A percentile compares a stretch with the other conserved stretches of the same genome.
These are phyloP conservation scores for Fraxinus baroniana DNA, from an alignment of 305 asterid species.

Conservation along the genomic window DNA sequence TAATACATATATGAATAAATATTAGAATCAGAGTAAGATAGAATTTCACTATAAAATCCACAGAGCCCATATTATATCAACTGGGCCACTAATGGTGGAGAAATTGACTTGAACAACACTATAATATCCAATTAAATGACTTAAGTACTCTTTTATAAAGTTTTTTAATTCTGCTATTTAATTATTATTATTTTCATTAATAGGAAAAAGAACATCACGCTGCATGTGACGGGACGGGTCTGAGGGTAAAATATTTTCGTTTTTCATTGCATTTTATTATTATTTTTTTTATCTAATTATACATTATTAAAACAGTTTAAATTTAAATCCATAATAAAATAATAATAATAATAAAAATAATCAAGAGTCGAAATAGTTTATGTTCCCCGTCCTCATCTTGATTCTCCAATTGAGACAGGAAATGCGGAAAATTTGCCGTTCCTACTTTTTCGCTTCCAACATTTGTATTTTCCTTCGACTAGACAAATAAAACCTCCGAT, in stretches of 20 bases:
- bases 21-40: not conserved
- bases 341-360: no score
- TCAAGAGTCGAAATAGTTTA: not conserved
- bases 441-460: not conserved
- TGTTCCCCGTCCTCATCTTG: not conserved
- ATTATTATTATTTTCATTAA: not conserved
- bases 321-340: no score
- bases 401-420: not conserved
- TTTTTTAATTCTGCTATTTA: not conserved
- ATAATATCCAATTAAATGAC: not conserved
- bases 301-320: not conserved
- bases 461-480: not conserved
- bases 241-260: not conserved
- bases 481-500: not conserved
- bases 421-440: not conserved
- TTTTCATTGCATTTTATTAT: not conserved
- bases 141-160: not conserved
- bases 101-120: not conserved
- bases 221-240: not conserved
- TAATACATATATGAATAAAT: no score
- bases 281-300: not conserved
- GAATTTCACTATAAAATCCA: not conserved
- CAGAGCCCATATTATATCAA: not conserved
- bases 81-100: not conserved
- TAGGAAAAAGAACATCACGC: not conserved